These are phyloP conservation scores for Fraxinus quadrangulata DNA, from an alignment of 257 asterid genomes.

Conservation along the genomic window DNA sequence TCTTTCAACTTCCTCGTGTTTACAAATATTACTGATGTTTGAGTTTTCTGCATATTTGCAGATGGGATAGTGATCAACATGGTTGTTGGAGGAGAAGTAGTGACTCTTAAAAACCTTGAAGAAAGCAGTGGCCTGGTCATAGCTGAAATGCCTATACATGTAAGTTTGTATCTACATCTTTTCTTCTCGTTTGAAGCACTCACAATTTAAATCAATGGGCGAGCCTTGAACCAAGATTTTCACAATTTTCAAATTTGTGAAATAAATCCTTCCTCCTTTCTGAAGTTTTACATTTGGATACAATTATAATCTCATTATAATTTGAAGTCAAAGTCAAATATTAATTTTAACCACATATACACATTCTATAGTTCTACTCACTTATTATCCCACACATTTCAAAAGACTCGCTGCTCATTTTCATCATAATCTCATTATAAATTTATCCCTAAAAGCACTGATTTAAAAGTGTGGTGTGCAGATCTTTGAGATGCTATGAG, in stretches of 20 bases:
- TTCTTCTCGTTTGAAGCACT: neutral
- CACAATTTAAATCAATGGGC: neutral
- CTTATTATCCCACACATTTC: too few relatives aligned
- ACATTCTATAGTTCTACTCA: too few relatives aligned
- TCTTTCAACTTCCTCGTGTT: constrained; percentile 18
- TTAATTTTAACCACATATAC: too few relatives aligned
- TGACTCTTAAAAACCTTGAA: constrained; percentile 78
- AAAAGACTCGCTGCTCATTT: too few relatives aligned
- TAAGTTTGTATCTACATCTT: constrained; percentile 38
- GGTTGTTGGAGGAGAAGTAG: constrained; percentile 97
- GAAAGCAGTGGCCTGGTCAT: constrained; percentile 76
- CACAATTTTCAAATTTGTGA: constrained; percentile 11
- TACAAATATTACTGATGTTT: constrained; percentile 15
- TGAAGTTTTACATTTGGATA: neutral
- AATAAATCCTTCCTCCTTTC: constrained; percentile 4
- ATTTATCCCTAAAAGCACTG: neutral
- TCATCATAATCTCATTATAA: too few relatives aligned
- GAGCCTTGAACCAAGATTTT: constrained; percentile 5
- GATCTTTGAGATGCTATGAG: constrained; percentile 86
- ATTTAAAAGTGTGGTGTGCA: constrained; percentile 39
- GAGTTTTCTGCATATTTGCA: constrained; percentile 35
- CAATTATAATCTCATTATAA: too few relatives aligned
- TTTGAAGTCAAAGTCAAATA: too few relatives aligned
- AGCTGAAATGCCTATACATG: constrained; percentile 94
- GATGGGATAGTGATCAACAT: constrained; percentile 90